Evolutionary conservation across 1,284 basidiomycete genomes (phyloP), one percentile per base, ranked within the genome.

Genomic region (Violaceomyces palustris): DNA sequence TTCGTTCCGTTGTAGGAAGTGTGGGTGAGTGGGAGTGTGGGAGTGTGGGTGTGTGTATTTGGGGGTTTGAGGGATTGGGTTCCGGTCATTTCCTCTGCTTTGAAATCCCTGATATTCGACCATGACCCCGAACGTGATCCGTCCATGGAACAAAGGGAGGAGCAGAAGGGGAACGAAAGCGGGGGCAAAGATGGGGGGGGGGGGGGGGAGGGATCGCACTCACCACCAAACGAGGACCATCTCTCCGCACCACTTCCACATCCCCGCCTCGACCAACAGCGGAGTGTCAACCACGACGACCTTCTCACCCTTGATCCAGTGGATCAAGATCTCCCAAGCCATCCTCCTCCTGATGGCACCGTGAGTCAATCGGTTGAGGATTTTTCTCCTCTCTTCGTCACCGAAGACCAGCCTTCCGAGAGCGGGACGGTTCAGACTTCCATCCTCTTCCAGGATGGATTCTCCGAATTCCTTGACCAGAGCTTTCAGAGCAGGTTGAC

Each of bases 171-270:
- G n/a, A n/a, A n/a, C n/a, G n/a, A n/a, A n/a, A n/a, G n/a, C n/a
- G n/a, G n/a, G n/a, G n/a, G n/a, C n/a, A n/a, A n/a, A n/a, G n/a
- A 27, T 6, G 25, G 8, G 11, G 24, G 29, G 14, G 19, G 12
- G 36, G n/a, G n/a, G n/a, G n/a, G n/a, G 9, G n/a, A n/a, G n/a
- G n/a, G n/a, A n/a, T n/a, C n/a, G n/a, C n/a, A 75, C 83, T 47
- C 50, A 89, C 88, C 86, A 90, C 66, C 88, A 94, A 2, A 96
- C 90, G 14, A 98, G 82, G 3, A 92, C 80, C 9, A 92, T 82
- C 59, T 81, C 81, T 2, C 84, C 90, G 43, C 92, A 87, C 78
- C 82, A 87, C 67, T 81, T 83, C 83, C 87, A 90, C 39, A 97
- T 72, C 1, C 85, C 85, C 1, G 88, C 84, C 74, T 98, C 93